Conservation (phyloP, 768 basidiomycete genomes). For the Mycena galopus region DNA sequence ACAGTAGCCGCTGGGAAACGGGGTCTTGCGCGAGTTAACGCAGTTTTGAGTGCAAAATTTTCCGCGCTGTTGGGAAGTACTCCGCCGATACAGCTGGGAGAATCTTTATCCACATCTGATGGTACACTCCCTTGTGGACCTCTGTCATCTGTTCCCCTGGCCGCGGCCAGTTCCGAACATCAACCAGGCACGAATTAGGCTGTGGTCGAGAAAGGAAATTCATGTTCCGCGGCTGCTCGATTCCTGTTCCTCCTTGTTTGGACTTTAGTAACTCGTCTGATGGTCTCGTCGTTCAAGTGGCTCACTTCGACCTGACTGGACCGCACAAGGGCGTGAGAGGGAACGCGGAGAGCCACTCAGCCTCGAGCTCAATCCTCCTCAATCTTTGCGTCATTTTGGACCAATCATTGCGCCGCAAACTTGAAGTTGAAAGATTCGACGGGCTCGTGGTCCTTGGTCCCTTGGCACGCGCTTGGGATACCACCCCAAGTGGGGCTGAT, state of each 20-base stretch:
- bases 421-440: too few species aligned
- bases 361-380: too few species aligned
- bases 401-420: too few species aligned
- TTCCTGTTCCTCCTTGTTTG: background rate
- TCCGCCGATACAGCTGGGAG: background rate
- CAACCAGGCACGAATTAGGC: background rate
- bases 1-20: constrained; percentile 15
- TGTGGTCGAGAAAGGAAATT: background rate
- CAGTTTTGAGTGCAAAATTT: background rate
- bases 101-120: background rate
- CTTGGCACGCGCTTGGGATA: too few species aligned
- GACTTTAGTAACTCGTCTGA: background rate
- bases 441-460: too few species aligned
- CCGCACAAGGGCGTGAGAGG: too few species aligned
- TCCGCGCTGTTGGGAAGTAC: background rate
- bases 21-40: background rate
- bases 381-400: too few species aligned
- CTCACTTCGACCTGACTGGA: background rate
- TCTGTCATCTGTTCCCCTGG: constrained; percentile 4
- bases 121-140: background rate
- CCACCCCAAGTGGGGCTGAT: too few species aligned
- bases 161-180: background rate
- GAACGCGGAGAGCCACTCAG: too few species aligned
- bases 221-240: background rate
- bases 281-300: background rate